These are phyloP conservation scores for Darksidea phi DNA, from an alignment of 495 filamentous ascomycete genomes.

Conservation along the genomic window DNA sequence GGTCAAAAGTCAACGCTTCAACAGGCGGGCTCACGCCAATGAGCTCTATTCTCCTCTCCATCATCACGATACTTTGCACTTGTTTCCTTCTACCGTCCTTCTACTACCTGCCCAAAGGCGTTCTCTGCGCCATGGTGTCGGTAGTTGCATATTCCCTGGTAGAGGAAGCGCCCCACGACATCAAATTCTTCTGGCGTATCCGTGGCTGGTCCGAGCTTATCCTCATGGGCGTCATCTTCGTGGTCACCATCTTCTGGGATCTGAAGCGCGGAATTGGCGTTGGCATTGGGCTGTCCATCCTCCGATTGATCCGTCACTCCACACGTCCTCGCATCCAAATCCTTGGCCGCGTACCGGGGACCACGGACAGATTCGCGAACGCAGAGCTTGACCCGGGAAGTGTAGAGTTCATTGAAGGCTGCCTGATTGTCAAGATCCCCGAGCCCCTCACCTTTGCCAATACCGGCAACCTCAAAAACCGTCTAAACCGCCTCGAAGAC, in stretches of 20 bases:
- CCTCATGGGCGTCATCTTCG: conserved; percentile 86
- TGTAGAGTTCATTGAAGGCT: conserved; percentile 86
- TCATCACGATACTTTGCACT: conserved; percentile 78
- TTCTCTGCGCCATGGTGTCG: conserved; percentile 89
- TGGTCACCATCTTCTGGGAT: conserved; percentile 81
- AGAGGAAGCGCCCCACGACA: conserved; percentile 90
- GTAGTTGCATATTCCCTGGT: conserved; percentile 93
- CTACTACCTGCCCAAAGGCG: conserved; percentile 95
- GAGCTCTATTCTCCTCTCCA: conserved; percentile 77
- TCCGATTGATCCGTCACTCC: conserved; percentile 83
- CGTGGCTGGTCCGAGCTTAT: conserved; percentile 79
- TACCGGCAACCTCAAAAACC: conserved; percentile 84
- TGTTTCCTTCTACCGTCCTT: conserved; percentile 84
- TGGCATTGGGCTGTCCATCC: conserved; percentile 80
- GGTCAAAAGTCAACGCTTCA: conserved; percentile 89
- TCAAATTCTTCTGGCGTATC: conserved; percentile 84
- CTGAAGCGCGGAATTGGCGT: conserved; percentile 71
- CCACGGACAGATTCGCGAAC: conserved; percentile 74
- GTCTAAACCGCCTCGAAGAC: conserved; percentile 77
- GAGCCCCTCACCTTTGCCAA: conserved; percentile 97
- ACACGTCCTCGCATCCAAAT: conserved; percentile 97
- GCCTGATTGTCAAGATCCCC: conserved; percentile 93
- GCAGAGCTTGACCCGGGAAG: conserved; percentile 74
- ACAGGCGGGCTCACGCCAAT: conserved; percentile 93
- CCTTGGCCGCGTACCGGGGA: conserved; percentile 82